Percentiles rank a stretch among this genome's conserved stretches.
These are phyloP conservation scores for Hevea brasiliensis DNA, from an alignment of 345 rosid species.

Conservation along the genomic window DNA sequence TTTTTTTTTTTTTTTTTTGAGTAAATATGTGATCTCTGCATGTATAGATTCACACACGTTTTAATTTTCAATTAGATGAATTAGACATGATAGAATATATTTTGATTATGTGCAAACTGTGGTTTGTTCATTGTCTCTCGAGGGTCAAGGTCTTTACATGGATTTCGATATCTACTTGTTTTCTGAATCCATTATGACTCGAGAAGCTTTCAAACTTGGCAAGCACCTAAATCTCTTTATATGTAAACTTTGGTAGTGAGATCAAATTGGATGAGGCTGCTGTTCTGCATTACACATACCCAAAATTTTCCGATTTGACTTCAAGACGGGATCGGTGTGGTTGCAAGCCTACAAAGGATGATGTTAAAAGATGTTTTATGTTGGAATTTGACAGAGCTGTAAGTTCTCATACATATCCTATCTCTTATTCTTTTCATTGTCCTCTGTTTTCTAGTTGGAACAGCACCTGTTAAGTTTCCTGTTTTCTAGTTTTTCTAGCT, in stretches of 20 bases:
- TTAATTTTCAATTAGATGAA: not conserved
- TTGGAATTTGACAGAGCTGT: constrained; percentile 94
- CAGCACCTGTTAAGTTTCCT: not conserved
- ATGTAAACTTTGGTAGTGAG: constrained; percentile 40
- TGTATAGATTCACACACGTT: not conserved
- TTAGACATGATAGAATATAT: not conserved
- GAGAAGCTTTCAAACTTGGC: constrained; percentile 2
- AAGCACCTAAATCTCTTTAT: constrained; percentile 3
- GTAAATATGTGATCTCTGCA: not conserved
- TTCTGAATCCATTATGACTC: not conserved
- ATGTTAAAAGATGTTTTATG: constrained; percentile 97
- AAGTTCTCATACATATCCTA: constrained; percentile 36
- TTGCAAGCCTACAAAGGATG: constrained; percentile 96
- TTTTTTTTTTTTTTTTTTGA: not conserved
- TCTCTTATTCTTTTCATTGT: not conserved
- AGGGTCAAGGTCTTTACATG: not conserved
- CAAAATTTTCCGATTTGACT: constrained; percentile 89
- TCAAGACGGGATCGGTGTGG: constrained; percentile 98
- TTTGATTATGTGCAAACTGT: not conserved
- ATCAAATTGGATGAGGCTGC: constrained; percentile 85
- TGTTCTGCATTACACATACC: constrained; percentile 83
- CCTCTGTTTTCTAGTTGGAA: constrained; percentile 1
- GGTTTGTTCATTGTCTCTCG: not conserved
- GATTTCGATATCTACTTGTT: not conserved
- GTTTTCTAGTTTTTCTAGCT: not conserved